Conservation (phyloP, 2,329 filamentous ascomycete genomes). For the Pestalotiopsis sp. region DNA sequence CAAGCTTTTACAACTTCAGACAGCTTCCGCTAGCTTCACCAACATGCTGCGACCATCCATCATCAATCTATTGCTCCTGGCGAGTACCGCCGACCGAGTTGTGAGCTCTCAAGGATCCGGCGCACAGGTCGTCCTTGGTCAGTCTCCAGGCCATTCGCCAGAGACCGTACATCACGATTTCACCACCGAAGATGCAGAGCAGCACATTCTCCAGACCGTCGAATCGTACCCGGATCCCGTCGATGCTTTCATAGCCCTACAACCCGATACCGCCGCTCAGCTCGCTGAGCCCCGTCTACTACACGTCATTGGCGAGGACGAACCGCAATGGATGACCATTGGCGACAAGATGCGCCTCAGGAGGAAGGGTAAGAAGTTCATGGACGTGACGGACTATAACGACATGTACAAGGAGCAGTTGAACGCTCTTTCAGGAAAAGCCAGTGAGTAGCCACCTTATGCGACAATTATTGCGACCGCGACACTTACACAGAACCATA, state of each 20-base stretch:
- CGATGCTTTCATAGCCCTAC: conserved; percentile 20
- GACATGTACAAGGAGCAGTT: conserved; percentile 43
- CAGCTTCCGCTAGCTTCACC: background rate
- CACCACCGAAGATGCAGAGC: background rate
- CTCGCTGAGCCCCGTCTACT: conserved; percentile 54
- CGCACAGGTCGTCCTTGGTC: background rate
- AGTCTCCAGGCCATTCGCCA: background rate
- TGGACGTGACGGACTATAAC: conserved; percentile 69
- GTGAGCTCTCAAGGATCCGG: background rate
- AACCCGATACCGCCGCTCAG: conserved; percentile 17
- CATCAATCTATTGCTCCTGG: background rate
- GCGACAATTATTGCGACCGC: no score
- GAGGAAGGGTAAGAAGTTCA: conserved; percentile 68
- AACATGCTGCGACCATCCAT: conserved; percentile 3
- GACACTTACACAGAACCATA: conserved; percentile 12
- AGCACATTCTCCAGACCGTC: conserved; percentile 13
- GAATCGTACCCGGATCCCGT: conserved; percentile 21
- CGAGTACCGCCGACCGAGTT: background rate
- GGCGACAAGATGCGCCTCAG: conserved; percentile 71
- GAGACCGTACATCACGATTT: background rate
- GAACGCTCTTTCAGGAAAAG: conserved; percentile 26
- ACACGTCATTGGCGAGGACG: conserved; percentile 63
- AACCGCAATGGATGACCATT: conserved; percentile 63
- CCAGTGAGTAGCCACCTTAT: conserved; percentile 22
- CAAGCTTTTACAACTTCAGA: background rate